Conservation (phyloP, 768 basidiomycete genomes). For the Calocybe cyanea region DNA sequence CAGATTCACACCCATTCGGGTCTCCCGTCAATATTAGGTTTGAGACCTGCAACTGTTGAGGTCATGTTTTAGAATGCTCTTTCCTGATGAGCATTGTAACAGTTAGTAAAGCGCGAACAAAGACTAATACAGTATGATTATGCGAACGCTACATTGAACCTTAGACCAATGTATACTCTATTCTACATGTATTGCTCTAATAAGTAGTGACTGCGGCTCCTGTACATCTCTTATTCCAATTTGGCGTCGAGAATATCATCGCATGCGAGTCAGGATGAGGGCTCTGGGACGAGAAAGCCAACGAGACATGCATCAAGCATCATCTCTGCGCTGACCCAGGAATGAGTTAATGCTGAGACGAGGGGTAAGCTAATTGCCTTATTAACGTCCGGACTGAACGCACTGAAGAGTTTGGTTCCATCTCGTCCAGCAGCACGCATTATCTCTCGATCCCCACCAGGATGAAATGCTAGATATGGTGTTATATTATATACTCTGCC, state of each 20-base stretch:
- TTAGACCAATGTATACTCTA: neutral
- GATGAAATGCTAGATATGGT: conserved; percentile 86
- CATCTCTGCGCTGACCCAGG: conserved; percentile 95
- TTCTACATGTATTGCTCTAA: neutral
- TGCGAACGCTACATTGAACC: neutral
- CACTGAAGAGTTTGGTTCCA: conserved; percentile 92
- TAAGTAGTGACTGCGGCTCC: too few species aligned
- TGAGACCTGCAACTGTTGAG: conserved; percentile 1
- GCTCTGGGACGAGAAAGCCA: conserved; percentile 81
- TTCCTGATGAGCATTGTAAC: too few species aligned
- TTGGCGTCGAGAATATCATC: too few species aligned
- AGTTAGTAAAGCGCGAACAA: too few species aligned
- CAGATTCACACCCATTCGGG: too few species aligned
- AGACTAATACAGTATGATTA: too few species aligned
- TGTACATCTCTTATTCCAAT: too few species aligned
- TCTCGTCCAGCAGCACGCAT: conserved; percentile 95
- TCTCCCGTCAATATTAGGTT: conserved; percentile 1
- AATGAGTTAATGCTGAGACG: conserved; percentile 78
- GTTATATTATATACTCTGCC: conserved; percentile 98
- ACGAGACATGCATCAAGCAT: conserved; percentile 94
- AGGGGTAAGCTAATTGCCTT: neutral
- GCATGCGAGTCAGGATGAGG: conserved; percentile 22
- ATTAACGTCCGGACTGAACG: conserved; percentile 21
- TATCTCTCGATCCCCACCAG: conserved; percentile 90
- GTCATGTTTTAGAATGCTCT: too few species aligned